Conservation (phyloP, 805 yeast species). For the Lipomyces sp. region DNA sequence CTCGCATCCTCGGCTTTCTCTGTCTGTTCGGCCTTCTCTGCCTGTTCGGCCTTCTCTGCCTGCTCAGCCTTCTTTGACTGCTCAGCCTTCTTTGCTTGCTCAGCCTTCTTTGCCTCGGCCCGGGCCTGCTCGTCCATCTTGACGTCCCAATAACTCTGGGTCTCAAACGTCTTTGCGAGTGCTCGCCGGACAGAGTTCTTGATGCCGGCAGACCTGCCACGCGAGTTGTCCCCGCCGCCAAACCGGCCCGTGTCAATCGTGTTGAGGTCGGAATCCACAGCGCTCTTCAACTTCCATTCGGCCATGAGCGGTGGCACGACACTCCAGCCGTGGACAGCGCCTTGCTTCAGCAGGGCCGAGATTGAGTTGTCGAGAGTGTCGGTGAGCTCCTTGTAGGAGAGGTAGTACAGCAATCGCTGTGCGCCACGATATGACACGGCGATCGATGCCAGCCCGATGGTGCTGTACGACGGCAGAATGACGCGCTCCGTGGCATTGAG, state of each 20-base stretch:
- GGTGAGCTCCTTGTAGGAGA: slow-evolving; percentile 15
- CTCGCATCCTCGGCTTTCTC: no score
- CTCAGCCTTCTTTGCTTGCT: no score
- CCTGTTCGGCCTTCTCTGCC: no score
- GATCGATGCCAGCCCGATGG: slow-evolving; percentile 8
- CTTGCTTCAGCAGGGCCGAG: slow-evolving; percentile 3
- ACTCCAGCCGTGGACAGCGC: slow-evolving; percentile 12
- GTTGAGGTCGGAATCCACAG: slow-evolving; percentile 6
- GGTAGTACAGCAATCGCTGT: slow-evolving; percentile 12
- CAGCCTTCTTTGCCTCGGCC: no score
- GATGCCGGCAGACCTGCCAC: no score
- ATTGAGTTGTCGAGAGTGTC: slow-evolving; percentile 14
- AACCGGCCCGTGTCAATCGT: background rate
- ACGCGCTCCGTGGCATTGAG: slow-evolving; percentile 3
- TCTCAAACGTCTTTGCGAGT: no score
- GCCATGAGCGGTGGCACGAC: slow-evolving; percentile 11
- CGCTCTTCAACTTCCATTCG: slow-evolving; percentile 16
- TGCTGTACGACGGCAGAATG: slow-evolving; percentile 6
- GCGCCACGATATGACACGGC: slow-evolving; percentile 22
- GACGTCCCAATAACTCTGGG: no score
- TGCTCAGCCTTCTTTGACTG: no score
- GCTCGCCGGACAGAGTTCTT: no score
- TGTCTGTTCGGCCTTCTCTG: no score
- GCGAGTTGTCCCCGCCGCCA: no score
- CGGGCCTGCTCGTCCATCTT: no score